Percentiles rank a stretch among this genome's conserved stretches.
These are phyloP conservation scores for Hyphodiscus hymeniophilus DNA, from an alignment of 495 filamentous ascomycete species.

Conservation along the genomic window DNA sequence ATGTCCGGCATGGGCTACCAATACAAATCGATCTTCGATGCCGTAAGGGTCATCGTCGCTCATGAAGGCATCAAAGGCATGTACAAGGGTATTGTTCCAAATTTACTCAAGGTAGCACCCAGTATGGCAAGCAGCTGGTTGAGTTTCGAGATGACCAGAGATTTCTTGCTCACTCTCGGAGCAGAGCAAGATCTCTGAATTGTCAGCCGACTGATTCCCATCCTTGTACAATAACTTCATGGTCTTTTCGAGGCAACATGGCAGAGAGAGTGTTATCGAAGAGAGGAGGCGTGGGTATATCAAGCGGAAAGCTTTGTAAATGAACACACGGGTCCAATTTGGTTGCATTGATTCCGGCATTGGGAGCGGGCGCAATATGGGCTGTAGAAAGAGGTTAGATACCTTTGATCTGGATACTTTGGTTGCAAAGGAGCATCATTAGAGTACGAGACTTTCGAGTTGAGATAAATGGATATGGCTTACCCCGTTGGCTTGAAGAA, in stretches of 20 bases:
- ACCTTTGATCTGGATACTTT: neutral
- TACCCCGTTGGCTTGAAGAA: too few species aligned
- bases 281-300: neutral
- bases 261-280: neutral
- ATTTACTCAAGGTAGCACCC: conserved; percentile 91
- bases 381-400: conserved; percentile 16
- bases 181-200: conserved; percentile 2
- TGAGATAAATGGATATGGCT: neutral
- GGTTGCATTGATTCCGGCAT: conserved; percentile 20
- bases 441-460: neutral
- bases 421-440: neutral
- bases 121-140: conserved; percentile 99
- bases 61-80: conserved; percentile 57
- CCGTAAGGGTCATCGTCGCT: conserved; percentile 67
- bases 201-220: neutral
- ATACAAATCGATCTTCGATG: conserved; percentile 81
- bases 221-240: too few species aligned
- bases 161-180: conserved; percentile 64
- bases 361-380: conserved; percentile 20
- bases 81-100: conserved; percentile 52
- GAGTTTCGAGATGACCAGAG: conserved; percentile 87
- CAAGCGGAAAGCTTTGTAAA: conserved; percentile 23
- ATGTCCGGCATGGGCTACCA: conserved; percentile 99
- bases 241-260: neutral
- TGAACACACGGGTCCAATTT: conserved; percentile 9